Conservation (phyloP, 805 yeast species). For the Candida khao-thaluensis region DNA sequence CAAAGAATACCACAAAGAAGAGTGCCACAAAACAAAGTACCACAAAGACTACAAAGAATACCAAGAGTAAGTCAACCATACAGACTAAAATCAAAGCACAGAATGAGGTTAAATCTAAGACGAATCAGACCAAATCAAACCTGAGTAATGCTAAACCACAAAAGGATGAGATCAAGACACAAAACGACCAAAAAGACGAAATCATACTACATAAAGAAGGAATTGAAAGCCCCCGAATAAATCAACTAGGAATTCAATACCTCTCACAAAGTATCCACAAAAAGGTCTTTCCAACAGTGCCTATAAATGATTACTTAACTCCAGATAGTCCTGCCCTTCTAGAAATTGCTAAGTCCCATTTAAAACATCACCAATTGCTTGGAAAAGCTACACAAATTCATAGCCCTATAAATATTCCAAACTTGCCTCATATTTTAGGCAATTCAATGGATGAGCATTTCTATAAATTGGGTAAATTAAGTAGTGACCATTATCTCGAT, state of each 20-base stretch:
- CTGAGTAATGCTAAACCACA: too few species aligned
- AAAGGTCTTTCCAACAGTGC: constrained; percentile 55
- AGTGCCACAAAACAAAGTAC: too few species aligned
- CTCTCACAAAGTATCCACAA: constrained; percentile 56
- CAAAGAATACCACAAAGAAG: too few species aligned
- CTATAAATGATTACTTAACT: constrained; percentile 26
- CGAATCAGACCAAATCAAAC: too few species aligned
- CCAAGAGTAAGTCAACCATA: too few species aligned
- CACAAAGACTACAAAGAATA: too few species aligned
- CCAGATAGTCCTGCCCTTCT: constrained; percentile 34
- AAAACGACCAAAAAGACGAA: too few species aligned
- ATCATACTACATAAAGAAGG: too few species aligned
- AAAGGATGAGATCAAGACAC: too few species aligned
- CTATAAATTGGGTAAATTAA: constrained; percentile 58
- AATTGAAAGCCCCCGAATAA: constrained; percentile 51
- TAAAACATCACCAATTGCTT: constrained; percentile 61
- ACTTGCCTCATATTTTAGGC: constrained; percentile 76
- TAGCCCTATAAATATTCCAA: constrained; percentile 55
- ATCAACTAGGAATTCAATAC: constrained; percentile 81
- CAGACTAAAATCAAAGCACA: too few species aligned
- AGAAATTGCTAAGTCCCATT: constrained; percentile 57
- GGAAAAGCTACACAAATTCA: constrained; percentile 69
- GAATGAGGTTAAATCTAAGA: too few species aligned
- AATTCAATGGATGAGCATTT: constrained; percentile 82
- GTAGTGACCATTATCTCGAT: constrained; percentile 58